Evolutionary conservation across 1,284 basidiomycete species (phyloP).

Genomic region (Boletus semigastroideus): DNA sequence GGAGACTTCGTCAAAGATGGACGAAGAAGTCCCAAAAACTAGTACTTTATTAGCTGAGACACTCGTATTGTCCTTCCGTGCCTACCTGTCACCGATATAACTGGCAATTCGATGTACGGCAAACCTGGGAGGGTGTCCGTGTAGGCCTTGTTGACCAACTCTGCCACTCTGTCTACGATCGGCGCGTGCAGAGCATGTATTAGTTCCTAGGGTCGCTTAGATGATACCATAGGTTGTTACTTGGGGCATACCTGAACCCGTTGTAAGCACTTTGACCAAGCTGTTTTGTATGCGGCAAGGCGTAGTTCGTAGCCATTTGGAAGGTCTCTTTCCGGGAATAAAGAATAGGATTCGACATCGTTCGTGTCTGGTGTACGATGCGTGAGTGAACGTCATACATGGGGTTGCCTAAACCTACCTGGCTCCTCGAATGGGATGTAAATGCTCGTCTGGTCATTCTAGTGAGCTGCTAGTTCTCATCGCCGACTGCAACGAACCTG

Average conservation of each 20-base stretch:
- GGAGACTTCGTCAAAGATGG: slow-evolving; percentile 48
- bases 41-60: slow-evolving; percentile 11
- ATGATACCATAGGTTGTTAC: neutral
- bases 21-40: slow-evolving; percentile 35
- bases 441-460: slow-evolving; percentile 30
- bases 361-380: slow-evolving; percentile 14
- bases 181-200: slow-evolving; percentile 45
- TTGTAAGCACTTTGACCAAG: slow-evolving; percentile 50
- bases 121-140: slow-evolving; percentile 42
- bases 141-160: slow-evolving; percentile 43
- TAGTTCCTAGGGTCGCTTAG: slow-evolving; percentile 38
- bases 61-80: neutral
- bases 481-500: slow-evolving; percentile 22
- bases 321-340: slow-evolving; percentile 38
- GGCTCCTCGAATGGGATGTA: slow-evolving; percentile 34
- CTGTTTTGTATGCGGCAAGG: slow-evolving; percentile 45
- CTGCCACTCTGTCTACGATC: slow-evolving; percentile 40
- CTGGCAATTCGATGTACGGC: slow-evolving; percentile 52
- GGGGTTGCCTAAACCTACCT: slow-evolving; percentile 23
- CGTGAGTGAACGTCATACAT: neutral
- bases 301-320: slow-evolving; percentile 42
- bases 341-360: slow-evolving; percentile 14
- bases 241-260: slow-evolving; percentile 43
- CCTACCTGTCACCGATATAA: slow-evolving; percentile 56
- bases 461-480: slow-evolving; percentile 1